Conservation (phyloP, 305 asterid species). For the Fraxinus greggii region DNA sequence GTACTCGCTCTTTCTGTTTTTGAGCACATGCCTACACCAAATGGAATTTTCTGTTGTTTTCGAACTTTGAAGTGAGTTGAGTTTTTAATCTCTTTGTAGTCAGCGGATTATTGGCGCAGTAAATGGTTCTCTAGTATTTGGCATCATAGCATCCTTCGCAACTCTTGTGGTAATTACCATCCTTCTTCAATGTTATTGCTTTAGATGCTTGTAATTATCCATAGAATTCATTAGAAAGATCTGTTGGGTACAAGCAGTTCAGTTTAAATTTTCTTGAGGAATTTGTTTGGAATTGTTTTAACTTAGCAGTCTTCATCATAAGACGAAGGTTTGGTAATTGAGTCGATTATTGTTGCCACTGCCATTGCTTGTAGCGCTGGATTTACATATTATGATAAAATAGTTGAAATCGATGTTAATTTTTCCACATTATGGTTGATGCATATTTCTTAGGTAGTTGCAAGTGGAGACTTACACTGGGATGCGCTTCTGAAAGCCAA, state of each 20-base stretch:
- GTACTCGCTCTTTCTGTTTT: not conserved
- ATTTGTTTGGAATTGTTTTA: not conserved
- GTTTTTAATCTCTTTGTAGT: slow-evolving; percentile 44
- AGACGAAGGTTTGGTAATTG: not conserved
- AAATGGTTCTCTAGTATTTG: slow-evolving; percentile 71
- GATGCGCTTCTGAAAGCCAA: slow-evolving; percentile 76
- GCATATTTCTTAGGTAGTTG: slow-evolving; percentile 52
- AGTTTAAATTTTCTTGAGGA: not conserved
- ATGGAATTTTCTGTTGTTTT: not conserved
- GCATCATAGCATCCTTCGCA: slow-evolving; percentile 65
- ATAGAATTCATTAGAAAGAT: not conserved
- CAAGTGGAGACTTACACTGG: slow-evolving; percentile 86
- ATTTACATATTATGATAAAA: not conserved
- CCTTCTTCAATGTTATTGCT: slow-evolving; percentile 11
- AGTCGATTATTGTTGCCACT: not conserved
- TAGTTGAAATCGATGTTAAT: not conserved
- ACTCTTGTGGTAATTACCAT: slow-evolving; percentile 73
- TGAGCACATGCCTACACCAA: not conserved
- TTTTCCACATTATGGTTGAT: not conserved
- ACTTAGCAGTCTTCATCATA: not conserved
- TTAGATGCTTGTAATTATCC: not conserved
- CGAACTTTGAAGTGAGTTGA: slow-evolving; percentile 16
- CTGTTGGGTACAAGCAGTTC: not conserved
- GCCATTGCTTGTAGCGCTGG: not conserved
- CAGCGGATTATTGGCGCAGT: slow-evolving; percentile 81